These are phyloP conservation scores for Incumbomyces lentus DNA, from an alignment of 2,329 filamentous ascomycete species.

Conservation along the genomic window DNA sequence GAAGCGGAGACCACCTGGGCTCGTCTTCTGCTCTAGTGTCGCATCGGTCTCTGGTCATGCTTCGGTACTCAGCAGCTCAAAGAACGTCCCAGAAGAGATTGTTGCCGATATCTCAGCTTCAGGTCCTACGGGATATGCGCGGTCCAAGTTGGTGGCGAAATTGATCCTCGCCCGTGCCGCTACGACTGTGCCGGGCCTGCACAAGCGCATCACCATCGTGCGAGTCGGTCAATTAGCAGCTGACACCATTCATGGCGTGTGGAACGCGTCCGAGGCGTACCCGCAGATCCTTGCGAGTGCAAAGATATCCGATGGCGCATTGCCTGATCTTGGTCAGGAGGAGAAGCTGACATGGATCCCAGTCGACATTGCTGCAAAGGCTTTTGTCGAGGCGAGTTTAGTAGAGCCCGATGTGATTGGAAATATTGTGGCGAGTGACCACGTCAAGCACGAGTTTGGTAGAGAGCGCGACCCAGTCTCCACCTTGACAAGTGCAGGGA, in stretches of 20 bases:
- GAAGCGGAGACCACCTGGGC: slow-evolving; percentile 20
- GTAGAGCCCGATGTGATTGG: neutral
- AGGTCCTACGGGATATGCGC: slow-evolving; percentile 44
- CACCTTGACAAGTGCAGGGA: slow-evolving; percentile 17
- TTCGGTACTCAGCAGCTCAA: slow-evolving; percentile 2
- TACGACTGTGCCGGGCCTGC: slow-evolving; percentile 23
- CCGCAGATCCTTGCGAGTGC: slow-evolving; percentile 40
- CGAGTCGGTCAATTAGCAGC: slow-evolving; percentile 44
- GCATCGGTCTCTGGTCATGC: slow-evolving; percentile 29
- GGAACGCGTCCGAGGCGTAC: slow-evolving; percentile 44
- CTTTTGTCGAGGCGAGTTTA: slow-evolving; percentile 24
- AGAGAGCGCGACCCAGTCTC: slow-evolving; percentile 10
- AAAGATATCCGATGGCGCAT: slow-evolving; percentile 29
- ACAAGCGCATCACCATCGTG: slow-evolving; percentile 32
- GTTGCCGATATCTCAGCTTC: slow-evolving; percentile 17
- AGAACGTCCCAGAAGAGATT: slow-evolving; percentile 13
- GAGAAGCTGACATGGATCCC: slow-evolving; percentile 37
- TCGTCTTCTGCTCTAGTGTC: slow-evolving; percentile 45
- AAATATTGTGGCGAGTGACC: slow-evolving; percentile 10
- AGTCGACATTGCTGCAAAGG: slow-evolving; percentile 32
- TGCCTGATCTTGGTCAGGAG: slow-evolving; percentile 34
- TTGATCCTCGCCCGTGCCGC: slow-evolving; percentile 31
- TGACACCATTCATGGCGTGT: slow-evolving; percentile 38
- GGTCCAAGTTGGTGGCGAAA: slow-evolving; percentile 51
- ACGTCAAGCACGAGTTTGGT: slow-evolving; percentile 13